A percentile compares a stretch with the other conserved stretches of the same genome.
phyloP scores from a whole-genome alignment of 2,329 filamentous ascomycete genomes.

The Sporothrix inflata region DNA sequence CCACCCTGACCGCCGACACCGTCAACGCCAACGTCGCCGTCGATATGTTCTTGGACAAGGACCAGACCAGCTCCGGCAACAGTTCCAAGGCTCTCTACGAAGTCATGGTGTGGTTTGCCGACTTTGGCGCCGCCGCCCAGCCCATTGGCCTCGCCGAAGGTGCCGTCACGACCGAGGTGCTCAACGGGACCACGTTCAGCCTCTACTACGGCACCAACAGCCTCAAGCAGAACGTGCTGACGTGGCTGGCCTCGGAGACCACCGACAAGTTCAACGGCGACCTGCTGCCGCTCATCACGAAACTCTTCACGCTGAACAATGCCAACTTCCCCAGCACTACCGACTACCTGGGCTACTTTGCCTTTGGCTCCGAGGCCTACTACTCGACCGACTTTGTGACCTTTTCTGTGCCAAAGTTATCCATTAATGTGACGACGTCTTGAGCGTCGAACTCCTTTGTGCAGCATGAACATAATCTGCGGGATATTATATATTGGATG shows the following conservation, averaged over 20 bases:
- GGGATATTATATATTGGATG: neutral
- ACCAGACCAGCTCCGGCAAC: slow-evolving; percentile 46
- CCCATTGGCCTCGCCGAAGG: slow-evolving; percentile 46
- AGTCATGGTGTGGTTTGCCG: slow-evolving; percentile 32
- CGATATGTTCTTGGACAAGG: slow-evolving; percentile 60
- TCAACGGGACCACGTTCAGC: slow-evolving; percentile 49
- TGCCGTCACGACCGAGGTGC: slow-evolving; percentile 40
- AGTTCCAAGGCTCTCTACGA: slow-evolving; percentile 50
- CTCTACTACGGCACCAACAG: slow-evolving; percentile 50
- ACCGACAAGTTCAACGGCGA: slow-evolving; percentile 52
- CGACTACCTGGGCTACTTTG: slow-evolving; percentile 56
- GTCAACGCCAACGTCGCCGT: slow-evolving; percentile 61
- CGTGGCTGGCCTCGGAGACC: slow-evolving; percentile 49
- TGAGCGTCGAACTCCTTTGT: neutral
- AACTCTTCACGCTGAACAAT: slow-evolving; percentile 43
- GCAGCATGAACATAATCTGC: neutral
- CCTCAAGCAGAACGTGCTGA: slow-evolving; percentile 51
- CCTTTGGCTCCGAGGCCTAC: slow-evolving; percentile 57
- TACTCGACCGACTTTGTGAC: slow-evolving; percentile 50
- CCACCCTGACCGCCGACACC: slow-evolving; percentile 41
- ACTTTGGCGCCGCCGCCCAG: slow-evolving; percentile 29
- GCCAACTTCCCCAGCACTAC: slow-evolving; percentile 43
- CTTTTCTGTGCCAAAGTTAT: slow-evolving; percentile 48
- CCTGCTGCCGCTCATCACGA: slow-evolving; percentile 49
- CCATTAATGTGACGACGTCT: slow-evolving; percentile 40